Conservation (phyloP, 2,329 filamentous ascomycete species). For the Colletotrichum lindemuthianum region DNA sequence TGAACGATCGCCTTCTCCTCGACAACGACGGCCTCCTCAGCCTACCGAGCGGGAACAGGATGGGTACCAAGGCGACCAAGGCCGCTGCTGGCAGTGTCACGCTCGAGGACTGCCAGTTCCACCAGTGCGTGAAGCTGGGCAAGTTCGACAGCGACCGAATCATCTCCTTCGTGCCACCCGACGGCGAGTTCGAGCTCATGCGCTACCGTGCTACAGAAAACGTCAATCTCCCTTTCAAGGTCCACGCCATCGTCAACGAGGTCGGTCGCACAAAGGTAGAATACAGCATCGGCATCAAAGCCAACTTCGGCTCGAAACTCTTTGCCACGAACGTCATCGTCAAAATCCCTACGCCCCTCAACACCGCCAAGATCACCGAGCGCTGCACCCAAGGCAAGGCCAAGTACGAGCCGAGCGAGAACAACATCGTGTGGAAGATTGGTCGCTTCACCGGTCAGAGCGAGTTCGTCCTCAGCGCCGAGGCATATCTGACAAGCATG, state of each 20-base stretch:
- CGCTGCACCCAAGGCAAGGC: slow-evolving; percentile 95
- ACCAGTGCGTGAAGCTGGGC: slow-evolving; percentile 97
- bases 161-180: slow-evolving; percentile 95
- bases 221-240: slow-evolving; percentile 98
- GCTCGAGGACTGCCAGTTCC: slow-evolving; percentile 97
- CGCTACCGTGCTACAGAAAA: slow-evolving; percentile 98
- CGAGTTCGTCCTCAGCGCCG: slow-evolving; percentile 93
- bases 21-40: slow-evolving; percentile 76
- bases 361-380: slow-evolving; percentile 93
- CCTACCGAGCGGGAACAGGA: slow-evolving; percentile 78
- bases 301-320: slow-evolving; percentile 95
- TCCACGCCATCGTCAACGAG: slow-evolving; percentile 98
- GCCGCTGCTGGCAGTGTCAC: slow-evolving; percentile 96
- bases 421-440: slow-evolving; percentile 99
- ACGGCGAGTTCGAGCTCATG: slow-evolving; percentile 99
- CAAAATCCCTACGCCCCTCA: slow-evolving; percentile 93
- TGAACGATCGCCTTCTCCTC: slow-evolving; percentile 94
- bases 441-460: slow-evolving; percentile 97
- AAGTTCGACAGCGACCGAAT: slow-evolving; percentile 97
- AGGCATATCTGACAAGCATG: slow-evolving; percentile 94
- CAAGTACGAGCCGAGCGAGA: slow-evolving; percentile 97
- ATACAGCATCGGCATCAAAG: slow-evolving; percentile 96
- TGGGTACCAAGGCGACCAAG: slow-evolving; percentile 89
- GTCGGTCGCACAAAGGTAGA: slow-evolving; percentile 97
- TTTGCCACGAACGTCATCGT: slow-evolving; percentile 97